Base-by-base conservation (phyloP, 768 basidiomycete species). In the Russula foetens region DNA sequence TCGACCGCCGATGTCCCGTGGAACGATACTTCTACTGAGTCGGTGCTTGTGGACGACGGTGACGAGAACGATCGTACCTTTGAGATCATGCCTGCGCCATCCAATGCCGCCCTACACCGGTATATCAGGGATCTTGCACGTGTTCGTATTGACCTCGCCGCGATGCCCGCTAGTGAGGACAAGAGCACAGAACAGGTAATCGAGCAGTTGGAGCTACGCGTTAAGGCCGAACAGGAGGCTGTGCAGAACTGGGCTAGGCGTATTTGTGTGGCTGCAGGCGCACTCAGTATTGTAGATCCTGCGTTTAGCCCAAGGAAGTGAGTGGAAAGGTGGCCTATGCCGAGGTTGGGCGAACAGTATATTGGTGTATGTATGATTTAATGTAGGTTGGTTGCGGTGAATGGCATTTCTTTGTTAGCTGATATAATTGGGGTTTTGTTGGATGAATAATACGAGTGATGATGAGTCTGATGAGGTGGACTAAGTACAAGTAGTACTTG, bases 51-150 rank as follows among this genome's bases (percentile, higher is more conserved):
- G 21, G 38, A 39, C 6, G 38, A 46, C 2, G 35, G n/a, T 6
- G 29, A 19, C 7, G 53, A 45, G 23, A 11, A 54, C 19, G 53
- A 41, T 19, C 53, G 50, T 24, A 12, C 28, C 2, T 50, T 56
- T 14, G 53, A 54, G 54, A 28, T 56, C 26, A 55, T 50, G 63
- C 59, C 59, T 0, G 26, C 50, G 19, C 63, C 53, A 2, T 35
- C 44, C 6, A 60, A 63, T 24, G 49, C 54, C 4, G 29, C 24
- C 4, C 48, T 63, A 19, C 43, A 63, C 15, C 28, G 53, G 7
- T 63, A 63, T 48, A 44, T 63, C 17, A 55, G 29, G 33, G 63
- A 62, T 19, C 59, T 63, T 21, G 60, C 53, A 7, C 54, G 43
- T 4, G 41, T 56, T 9, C 58, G 48, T 19, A 50, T 47, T 43